phyloP scores from a whole-genome alignment of 768 basidiomycete genomes.

The Rhizopogon salebrosus region DNA sequence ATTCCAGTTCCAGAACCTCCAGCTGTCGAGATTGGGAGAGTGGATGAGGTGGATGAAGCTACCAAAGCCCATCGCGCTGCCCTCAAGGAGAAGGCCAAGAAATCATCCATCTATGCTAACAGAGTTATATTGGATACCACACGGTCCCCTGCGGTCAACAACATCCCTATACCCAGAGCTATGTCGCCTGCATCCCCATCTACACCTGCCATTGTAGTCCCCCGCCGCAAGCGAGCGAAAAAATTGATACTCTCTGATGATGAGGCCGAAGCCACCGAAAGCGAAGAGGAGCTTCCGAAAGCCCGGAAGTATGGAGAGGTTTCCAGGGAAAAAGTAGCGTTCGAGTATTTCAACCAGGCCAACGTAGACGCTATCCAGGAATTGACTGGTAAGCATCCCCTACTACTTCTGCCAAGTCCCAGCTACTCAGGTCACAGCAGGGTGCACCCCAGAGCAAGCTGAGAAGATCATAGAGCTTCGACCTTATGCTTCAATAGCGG shows the following conservation, averaged over 20 bases:
- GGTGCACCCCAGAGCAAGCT: conserved; percentile 80
- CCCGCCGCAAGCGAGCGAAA: conserved; percentile 49
- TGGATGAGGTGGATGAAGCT: conserved; percentile 72
- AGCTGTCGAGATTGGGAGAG: conserved; percentile 45
- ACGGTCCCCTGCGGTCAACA: conserved; percentile 26
- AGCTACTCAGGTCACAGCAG: conserved; percentile 30
- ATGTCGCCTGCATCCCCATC: conserved; percentile 34
- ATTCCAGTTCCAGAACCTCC: conserved; percentile 14
- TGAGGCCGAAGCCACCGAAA: conserved; percentile 49
- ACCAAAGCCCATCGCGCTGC: conserved; percentile 60
- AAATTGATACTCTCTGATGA: conserved; percentile 66
- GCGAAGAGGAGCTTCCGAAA: conserved; percentile 37
- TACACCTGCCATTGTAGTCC: conserved; percentile 34
- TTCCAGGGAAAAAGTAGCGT: conserved; percentile 44
- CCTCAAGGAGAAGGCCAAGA: conserved; percentile 70
- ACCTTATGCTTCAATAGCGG: conserved; percentile 73
- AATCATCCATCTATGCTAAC: conserved; percentile 78
- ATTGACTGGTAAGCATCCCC: conserved; percentile 53
- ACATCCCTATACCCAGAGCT: conserved; percentile 29
- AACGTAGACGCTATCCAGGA: conserved; percentile 64
- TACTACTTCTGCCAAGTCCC: neutral
- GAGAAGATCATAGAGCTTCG: conserved; percentile 70
- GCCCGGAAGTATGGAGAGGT: conserved; percentile 29
- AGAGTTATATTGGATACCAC: conserved; percentile 47
- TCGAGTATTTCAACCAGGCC: conserved; percentile 67